These are phyloP conservation scores for Retiboletus flavoniger DNA, from an alignment of 1,284 basidiomycete species.

Conservation along the genomic window DNA sequence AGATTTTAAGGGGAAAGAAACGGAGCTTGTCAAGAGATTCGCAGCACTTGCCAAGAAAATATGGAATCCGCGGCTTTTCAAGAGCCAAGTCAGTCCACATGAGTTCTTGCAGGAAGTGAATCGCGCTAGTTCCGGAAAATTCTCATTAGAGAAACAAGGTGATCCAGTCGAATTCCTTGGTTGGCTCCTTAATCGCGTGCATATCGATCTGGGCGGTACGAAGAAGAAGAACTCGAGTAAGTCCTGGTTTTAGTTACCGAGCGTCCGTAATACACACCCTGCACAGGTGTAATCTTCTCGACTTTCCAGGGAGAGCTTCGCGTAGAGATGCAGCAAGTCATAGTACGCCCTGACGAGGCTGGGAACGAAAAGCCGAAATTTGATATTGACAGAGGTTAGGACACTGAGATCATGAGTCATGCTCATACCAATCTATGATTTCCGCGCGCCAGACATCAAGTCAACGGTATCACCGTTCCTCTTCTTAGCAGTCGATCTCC, in stretches of 20 bases:
- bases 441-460: slow-evolving; percentile 69
- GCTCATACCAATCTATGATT: slow-evolving; percentile 16
- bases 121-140: slow-evolving; percentile 83
- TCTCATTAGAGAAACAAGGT: slow-evolving; percentile 88
- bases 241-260: slow-evolving; percentile 30
- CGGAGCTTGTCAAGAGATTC: slow-evolving; percentile 88
- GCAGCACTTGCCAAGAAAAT: slow-evolving; percentile 85
- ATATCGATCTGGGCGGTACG: slow-evolving; percentile 87
- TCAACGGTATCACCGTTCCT: slow-evolving; percentile 88
- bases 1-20: slow-evolving; percentile 64
- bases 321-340: slow-evolving; percentile 91
- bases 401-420: slow-evolving; percentile 17
- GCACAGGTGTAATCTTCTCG: slow-evolving; percentile 81
- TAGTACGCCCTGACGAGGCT: slow-evolving; percentile 75
- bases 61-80: slow-evolving; percentile 96
- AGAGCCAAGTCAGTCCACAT: slow-evolving; percentile 96
- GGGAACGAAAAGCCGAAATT: slow-evolving; percentile 80
- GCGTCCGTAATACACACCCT: slow-evolving; percentile 13
- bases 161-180: slow-evolving; percentile 96
- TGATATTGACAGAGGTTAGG: slow-evolving; percentile 83
- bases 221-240: slow-evolving; percentile 85
- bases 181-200: slow-evolving; percentile 93
- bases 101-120: slow-evolving; percentile 98
- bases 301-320: slow-evolving; percentile 94
- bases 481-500: slow-evolving; percentile 93